Evolutionary conservation across 768 basidiomycete genomes (phyloP), one percentile per base, ranked within the genome.

Genomic region (Phanerochaete sordida): DNA sequence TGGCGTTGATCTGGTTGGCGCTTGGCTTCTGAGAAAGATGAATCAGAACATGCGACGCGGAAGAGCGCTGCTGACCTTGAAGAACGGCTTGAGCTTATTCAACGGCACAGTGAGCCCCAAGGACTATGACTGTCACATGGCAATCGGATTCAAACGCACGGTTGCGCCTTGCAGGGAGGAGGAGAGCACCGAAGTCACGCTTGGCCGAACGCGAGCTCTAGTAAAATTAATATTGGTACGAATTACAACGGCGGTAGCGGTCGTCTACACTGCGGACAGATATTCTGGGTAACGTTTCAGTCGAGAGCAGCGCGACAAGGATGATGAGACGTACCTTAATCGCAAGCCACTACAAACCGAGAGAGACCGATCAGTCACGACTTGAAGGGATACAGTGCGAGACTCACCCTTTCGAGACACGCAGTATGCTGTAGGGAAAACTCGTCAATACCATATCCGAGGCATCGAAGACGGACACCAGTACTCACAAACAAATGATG

Each of bases 201-300:
- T 4, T 43, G 19, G 19, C 39, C 19, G 7, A 6, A 13, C 39
- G 39, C 19, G 8, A 12, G 19, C 19, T 43, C 8, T 4, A 43
- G 39, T 19, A 16, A 43, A 4, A 43, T 43, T 11, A 19, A 19
- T 35, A 35, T 35, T 35, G 33, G 13, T 35, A 43, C 8, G 39
- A 12, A 46, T 77, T 75, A 95, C 45, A 95, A 75, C 0, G 92
- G 91, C 11, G 93, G 93, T 49, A 95, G 71, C 19, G 88, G 87
- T 61, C 93, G 77, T 62, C 93, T 87, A 73, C 93, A 94, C 61
- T 93, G 86, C n/a, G 93, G 93, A 68, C 93, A 95, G 43, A 95
- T 93, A 63, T 91, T 94, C 90, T 93, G 61, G 2, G n/a, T 28
- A n/a, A 1, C 9, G 16, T 51, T 2, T 51, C 6, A 30, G 48